phyloP scores from a whole-genome alignment of 139 green algal species.

The Pseudopediastrum boryanum region DNA sequence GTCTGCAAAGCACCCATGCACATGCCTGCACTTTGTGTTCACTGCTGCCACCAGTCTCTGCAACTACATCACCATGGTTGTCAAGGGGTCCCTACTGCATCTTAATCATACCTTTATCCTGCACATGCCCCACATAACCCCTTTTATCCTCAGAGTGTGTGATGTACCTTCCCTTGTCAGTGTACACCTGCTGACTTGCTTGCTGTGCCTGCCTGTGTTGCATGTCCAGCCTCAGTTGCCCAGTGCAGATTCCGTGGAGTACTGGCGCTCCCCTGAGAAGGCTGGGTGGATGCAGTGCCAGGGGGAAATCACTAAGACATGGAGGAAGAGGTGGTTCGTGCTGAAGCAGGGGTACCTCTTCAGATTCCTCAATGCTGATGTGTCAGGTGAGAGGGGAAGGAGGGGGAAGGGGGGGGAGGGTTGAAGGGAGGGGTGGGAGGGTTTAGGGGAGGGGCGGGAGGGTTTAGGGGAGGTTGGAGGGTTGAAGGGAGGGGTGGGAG shows the following conservation, averaged over 20 bases:
- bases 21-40: too few species aligned
- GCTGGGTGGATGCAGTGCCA: conserved; percentile 89
- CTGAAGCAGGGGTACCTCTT: conserved; percentile 91
- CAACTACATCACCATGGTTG: too few species aligned
- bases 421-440: too few species aligned
- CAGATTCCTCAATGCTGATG: conserved; percentile 77
- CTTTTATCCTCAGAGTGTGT: too few species aligned
- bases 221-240: conserved; percentile 59
- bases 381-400: conserved; percentile 31
- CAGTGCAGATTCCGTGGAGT: conserved; percentile 85
- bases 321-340: conserved; percentile 93
- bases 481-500: too few species aligned
- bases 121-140: too few species aligned
- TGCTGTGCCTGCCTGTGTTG: background rate
- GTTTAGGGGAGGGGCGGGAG: too few species aligned
- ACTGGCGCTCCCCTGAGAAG: conserved; percentile 86
- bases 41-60: too few species aligned
- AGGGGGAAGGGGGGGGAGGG: background rate
- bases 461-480: too few species aligned
- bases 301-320: conserved; percentile 86
- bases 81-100: too few species aligned
- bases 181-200: conserved; percentile 3
- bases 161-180: conserved; percentile 3
- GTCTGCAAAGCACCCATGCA: too few species aligned
- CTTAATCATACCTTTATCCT: too few species aligned